Evolutionary conservation across 2,329 filamentous ascomycete species (phyloP).

Genomic region (Penicillium sp.): DNA sequence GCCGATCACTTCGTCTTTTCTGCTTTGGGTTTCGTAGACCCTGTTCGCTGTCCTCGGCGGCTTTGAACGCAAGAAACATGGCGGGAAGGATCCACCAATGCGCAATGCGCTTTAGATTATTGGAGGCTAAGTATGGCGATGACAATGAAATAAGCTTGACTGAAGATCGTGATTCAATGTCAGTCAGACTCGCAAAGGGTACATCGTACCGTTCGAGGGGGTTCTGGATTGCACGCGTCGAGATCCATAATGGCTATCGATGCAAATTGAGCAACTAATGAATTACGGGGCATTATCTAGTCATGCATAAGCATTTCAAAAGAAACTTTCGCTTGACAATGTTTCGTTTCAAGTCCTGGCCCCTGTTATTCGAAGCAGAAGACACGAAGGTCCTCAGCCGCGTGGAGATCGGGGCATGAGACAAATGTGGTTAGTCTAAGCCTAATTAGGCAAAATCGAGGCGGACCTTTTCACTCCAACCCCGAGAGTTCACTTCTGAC

Average conservation of each 20-base stretch:
- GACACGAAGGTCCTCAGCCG: not conserved
- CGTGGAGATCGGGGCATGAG: too few species aligned
- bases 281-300: not conserved
- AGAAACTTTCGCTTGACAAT: not conserved
- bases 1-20: slow-evolving; percentile 4
- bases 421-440: not conserved
- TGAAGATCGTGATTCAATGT: not conserved
- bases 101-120: not conserved
- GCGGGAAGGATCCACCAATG: not conserved
- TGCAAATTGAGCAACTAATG: not conserved
- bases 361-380: too few species aligned
- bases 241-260: not conserved
- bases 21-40: slow-evolving; percentile 13
- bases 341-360: too few species aligned
- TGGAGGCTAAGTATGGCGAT: not conserved
- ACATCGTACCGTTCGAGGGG: not conserved
- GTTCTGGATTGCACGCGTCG: not conserved
- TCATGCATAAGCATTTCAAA: not conserved
- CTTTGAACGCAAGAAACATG: slow-evolving; percentile 17
- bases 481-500: too few species aligned
- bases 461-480: not conserved
- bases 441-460: not conserved
- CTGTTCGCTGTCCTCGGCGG: slow-evolving; percentile 6
- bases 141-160: not conserved
- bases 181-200: not conserved